These are phyloP conservation scores for Hypoxylon sp. DNA, from an alignment of 2,329 filamentous ascomycete species.

Conservation along the genomic window DNA sequence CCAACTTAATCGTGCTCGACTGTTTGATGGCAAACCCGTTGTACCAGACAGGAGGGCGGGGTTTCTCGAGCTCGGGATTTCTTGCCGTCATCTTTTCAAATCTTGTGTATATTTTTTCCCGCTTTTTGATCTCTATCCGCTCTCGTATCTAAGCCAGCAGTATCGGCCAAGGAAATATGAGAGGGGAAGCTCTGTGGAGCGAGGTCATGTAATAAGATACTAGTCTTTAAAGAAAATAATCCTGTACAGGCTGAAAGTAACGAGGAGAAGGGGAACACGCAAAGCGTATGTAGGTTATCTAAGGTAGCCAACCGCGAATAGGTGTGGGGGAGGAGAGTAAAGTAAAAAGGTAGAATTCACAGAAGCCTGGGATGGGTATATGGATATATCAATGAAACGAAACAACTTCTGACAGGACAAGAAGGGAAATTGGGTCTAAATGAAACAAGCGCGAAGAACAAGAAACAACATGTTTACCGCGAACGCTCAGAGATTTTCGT, in stretches of 20 bases:
- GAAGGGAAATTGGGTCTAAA: constrained; percentile 37
- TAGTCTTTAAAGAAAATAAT: constrained; percentile 30
- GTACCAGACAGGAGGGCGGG: constrained; percentile 37
- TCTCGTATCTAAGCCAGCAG: constrained; percentile 38
- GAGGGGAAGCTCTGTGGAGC: constrained; percentile 30
- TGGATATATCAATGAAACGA: constrained; percentile 48
- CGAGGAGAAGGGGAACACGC: constrained; percentile 16
- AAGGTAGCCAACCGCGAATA: constrained; percentile 21
- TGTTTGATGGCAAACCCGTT: constrained; percentile 38
- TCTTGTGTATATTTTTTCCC: constrained; percentile 44
- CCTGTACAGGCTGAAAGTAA: constrained; percentile 34
- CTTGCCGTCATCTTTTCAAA: constrained; percentile 36
- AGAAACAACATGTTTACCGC: constrained; percentile 43
- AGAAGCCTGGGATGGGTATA: constrained; percentile 44
- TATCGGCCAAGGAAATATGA: constrained; percentile 34
- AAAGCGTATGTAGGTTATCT: constrained; percentile 32
- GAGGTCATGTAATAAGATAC: constrained; percentile 44
- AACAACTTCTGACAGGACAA: constrained; percentile 38
- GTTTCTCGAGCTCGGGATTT: constrained; percentile 37
- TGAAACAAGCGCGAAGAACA: constrained; percentile 47
- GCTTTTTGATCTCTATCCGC: constrained; percentile 37
- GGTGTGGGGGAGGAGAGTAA: constrained; percentile 30
- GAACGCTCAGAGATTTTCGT: constrained; percentile 34
- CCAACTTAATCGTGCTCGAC: constrained; percentile 31
- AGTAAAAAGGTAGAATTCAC: constrained; percentile 41